Percentiles rank a stretch among this genome's conserved stretches.
Conservation (phyloP, 345 rosid species). For the Pistacia atlantica region DNA sequence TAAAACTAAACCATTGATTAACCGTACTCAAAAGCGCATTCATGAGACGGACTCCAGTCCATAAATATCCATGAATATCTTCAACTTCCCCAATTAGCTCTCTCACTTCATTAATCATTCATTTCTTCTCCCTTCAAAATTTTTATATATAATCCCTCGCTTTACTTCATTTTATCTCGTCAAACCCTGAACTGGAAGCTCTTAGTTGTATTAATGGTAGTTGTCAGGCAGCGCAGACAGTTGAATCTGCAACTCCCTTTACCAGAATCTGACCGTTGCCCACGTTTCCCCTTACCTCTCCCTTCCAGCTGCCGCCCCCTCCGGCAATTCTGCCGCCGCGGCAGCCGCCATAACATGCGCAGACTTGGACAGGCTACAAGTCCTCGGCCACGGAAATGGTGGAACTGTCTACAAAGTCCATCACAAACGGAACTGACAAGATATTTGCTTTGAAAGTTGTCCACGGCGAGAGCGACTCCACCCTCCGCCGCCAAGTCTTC, state of each 20-base stretch:
- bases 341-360: constrained; percentile 26
- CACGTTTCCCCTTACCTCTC: constrained; percentile 54
- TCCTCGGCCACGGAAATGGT: constrained; percentile 84
- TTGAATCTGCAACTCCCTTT: constrained; percentile 75
- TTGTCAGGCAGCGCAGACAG: constrained; percentile 80
- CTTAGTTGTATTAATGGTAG: constrained; percentile 41
- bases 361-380: constrained; percentile 70
- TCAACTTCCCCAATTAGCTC: not conserved
- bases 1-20: too few species aligned
- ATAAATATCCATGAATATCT: not conserved
- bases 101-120: not conserved
- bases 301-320: constrained; percentile 39
- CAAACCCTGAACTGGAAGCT: not conserved
- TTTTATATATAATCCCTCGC: constrained; percentile 20
- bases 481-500: constrained; percentile 57
- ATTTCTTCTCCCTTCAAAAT: too few species aligned
- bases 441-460: constrained; percentile 74
- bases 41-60: too few species aligned
- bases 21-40: too few species aligned
- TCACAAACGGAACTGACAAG: constrained; percentile 59
- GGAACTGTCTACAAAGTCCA: constrained; percentile 78
- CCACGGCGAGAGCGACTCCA: constrained; percentile 57
- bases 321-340: constrained; percentile 13
- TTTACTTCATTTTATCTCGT: too few species aligned
- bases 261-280: constrained; percentile 54